Evolutionary conservation across 106 monocot genomes (phyloP), one percentile per base, ranked within the genome.

Genomic region (Alisma plantagoaquatica): DNA sequence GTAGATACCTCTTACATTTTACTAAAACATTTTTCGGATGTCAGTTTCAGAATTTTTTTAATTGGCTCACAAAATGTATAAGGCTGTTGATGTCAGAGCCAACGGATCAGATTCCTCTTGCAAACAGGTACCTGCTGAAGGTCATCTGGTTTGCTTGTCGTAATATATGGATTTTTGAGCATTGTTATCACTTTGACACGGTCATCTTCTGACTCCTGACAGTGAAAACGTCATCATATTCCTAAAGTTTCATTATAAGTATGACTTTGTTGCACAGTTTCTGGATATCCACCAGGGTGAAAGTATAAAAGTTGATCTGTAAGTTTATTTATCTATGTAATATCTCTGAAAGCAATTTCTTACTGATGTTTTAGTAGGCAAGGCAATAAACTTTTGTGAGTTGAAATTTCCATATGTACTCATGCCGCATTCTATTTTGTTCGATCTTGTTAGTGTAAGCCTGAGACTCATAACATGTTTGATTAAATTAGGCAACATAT

Each of bases 1-100:
- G 35, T n/a, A n/a, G 14, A 32, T 56, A 2, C 2, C 4, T 54
- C 30, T 10, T 54, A 9, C 31, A 9, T 16, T 28, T 10, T 54
- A 54, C 3, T 31, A 54, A 30, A 30, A n/a, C 32, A 8, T 19
- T 55, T 29, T 30, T 32, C 32, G n/a, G 32, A 10, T 2, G 0
- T 24, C 90, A 98, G 98, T 86, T 90, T 46, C 84, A 98, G 44
- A 98, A 98, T 79, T 90, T 98, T 70, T 98, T 90, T 26, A 82
- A 57, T 70, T 98, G 98, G 98, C 59, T 98, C 57, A 66, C 49
- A 49, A 98, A 69, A 70, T 84, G 74, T 49, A 79, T 75, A 66
- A 85, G 68, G 78, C 69, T 79, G 27, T 61, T 98, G 45, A 60
- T 77, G 65, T 75, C 77, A 10, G 90, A 98, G 57, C 73, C 73